Conservation (phyloP, 192 early-diverging fungal species). For the Spizellomyces sp. region DNA sequence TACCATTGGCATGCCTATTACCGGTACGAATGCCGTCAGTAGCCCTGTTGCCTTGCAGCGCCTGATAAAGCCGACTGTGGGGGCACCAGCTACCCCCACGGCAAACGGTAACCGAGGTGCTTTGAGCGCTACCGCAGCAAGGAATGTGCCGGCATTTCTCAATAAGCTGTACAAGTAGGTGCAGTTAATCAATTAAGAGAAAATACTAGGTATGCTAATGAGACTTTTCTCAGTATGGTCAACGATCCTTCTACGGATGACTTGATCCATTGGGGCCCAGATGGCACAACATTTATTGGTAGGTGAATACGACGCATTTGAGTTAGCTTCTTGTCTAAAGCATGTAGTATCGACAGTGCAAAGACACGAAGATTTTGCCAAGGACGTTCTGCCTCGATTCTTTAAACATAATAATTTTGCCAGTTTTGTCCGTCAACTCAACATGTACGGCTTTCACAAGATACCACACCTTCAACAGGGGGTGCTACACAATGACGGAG, state of each 20-base stretch:
- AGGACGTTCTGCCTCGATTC: conserved; percentile 54
- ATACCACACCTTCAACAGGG: conserved; percentile 93
- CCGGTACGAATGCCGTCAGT: background rate
- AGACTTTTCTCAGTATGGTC: conserved; percentile 75
- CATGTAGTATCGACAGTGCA: conserved; percentile 31
- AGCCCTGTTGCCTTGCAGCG: background rate
- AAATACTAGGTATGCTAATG: background rate
- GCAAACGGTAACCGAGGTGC: background rate
- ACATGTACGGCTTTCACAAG: conserved; percentile 94
- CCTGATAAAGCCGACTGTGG: background rate
- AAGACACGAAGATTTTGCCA: conserved; percentile 58
- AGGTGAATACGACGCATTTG: background rate
- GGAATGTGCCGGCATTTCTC: conserved; percentile 83
- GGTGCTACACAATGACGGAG: conserved; percentile 72
- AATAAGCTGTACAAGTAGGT: conserved; percentile 89
- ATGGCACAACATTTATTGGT: conserved; percentile 85
- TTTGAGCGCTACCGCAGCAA: conserved; percentile 35
- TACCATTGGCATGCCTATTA: too few species aligned
- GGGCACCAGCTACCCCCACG: background rate
- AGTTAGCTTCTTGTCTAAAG: background rate
- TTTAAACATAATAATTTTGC: conserved; percentile 71
- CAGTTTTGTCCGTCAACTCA: conserved; percentile 61
- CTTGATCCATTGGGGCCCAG: conserved; percentile 87
- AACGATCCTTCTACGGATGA: conserved; percentile 79
- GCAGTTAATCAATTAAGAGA: conserved; percentile 7